Evolutionary conservation across 176 grass and related monocot species (phyloP), one percentile per base, ranked within the genome.

Genomic region (Raddia guianensis): DNA sequence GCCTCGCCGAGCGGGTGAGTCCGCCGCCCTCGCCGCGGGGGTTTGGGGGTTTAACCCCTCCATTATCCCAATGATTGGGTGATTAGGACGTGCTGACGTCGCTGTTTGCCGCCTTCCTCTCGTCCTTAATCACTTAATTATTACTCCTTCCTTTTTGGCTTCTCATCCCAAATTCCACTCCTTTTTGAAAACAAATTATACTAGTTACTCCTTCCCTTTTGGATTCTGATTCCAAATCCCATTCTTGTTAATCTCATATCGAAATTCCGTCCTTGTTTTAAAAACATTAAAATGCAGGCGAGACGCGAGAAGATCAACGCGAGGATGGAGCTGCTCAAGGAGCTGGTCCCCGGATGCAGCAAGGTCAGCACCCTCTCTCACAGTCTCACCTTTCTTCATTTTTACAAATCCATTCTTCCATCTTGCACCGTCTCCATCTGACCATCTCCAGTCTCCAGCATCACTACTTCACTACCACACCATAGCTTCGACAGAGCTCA

Each of bases 221-320:
- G 27, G 27, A 27, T 27, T 27, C 27, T 27, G 27, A 27, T 27
- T 27, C 27, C 27, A 27, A 27, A 27, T 27, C 27, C 27, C 27
- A 27, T 27, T 27, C 27, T 27, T 27, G 27, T 27, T 27, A 27
- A 27, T 27, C 27, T 27, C 27, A 27, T 27, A 27, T 27, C 27
- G 27, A 27, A 27, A 27, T 1, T 27, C 27, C 27, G 27, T 27
- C 27, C 27, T 27, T 27, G 27, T 74, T 18, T 49, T 3, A 4
- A 73, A 33, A 45, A 55, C 12, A 3, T 40, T 40, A 49, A 49
- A 69, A 13, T 9, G 5, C 66, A 95, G 93, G 93, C 90, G 65
- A 92, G 93, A 60, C 90, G 93, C 15, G 93, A 92, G 77, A 95
- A 95, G 88, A 92, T 95, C 77, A 95, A 92, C 77, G 93, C 87